Conservation (phyloP, 1,284 basidiomycete species). For the Psilocybe mexicana region DNA sequence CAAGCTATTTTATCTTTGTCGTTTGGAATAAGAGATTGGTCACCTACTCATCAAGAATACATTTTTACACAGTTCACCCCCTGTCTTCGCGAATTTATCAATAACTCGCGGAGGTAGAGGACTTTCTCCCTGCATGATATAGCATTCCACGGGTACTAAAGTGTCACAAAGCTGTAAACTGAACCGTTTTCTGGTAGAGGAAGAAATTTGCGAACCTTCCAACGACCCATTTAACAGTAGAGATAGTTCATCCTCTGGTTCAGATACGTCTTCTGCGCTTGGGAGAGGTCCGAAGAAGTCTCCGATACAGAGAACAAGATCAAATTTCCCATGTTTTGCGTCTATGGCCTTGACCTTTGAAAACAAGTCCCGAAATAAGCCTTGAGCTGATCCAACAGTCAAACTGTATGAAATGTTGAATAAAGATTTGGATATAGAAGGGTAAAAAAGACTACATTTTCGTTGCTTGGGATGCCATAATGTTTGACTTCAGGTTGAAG, state of each 20-base stretch:
- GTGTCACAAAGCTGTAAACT: background rate
- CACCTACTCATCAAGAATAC: conserved; percentile 78
- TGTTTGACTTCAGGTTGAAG: too few species aligned
- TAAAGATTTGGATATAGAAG: background rate
- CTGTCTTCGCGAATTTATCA: conserved; percentile 71
- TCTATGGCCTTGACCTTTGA: conserved; percentile 86
- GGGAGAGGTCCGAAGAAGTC: conserved; percentile 83
- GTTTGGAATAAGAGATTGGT: background rate
- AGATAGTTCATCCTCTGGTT: conserved; percentile 52
- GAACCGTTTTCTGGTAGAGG: background rate
- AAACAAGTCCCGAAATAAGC: conserved; percentile 73
- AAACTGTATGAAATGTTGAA: conserved; percentile 50
- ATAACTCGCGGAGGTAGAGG: conserved; percentile 73
- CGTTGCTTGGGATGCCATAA: conserved; percentile 13
- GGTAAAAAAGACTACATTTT: conserved; percentile 25
- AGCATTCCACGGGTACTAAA: conserved; percentile 85
- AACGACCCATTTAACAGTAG: conserved; percentile 68
- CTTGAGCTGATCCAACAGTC: conserved; percentile 84
- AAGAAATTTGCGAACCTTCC: conserved; percentile 49
- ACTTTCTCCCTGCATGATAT: conserved; percentile 86
- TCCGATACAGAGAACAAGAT: conserved; percentile 83
- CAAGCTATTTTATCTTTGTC: background rate
- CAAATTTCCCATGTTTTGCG: conserved; percentile 93
- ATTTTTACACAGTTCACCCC: conserved; percentile 79
- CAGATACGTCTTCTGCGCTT: conserved; percentile 40